Base-by-base conservation (phyloP, 306 rosid species). In the Abrus pulchellus region DNA sequence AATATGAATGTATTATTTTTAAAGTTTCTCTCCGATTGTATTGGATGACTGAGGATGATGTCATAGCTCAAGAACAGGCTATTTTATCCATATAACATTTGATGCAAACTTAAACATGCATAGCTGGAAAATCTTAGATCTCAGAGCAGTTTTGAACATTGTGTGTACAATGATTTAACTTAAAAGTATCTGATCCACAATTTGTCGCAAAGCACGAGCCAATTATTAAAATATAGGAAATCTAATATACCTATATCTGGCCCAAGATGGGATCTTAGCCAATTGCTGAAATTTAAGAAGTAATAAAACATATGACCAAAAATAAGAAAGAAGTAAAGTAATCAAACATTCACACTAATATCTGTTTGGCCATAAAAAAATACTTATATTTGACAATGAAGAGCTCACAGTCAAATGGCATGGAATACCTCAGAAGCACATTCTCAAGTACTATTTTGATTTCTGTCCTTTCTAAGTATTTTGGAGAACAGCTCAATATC, bases 1-100 rank as follows among this genome's bases (percentile, higher is more conserved):
- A 56, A 68, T 67, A 38, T 67, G n/a, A 45, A 57, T 13, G 14
- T 76, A 27, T 28, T 29, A 56, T 67, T 66, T 66, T 81, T 47
- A 40, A 44, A 13, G 2, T n/a, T 28, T 9, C 12, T 32, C 75
- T 10, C 53, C 5, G 29, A 48, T 34, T 34, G 9, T 41, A 57
- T 38, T 57, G 27, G 72, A 38, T 36, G 40, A 30, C 68, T 54
- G 53, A 74, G 29, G 14, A 30, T 71, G 41, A n/a, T 57, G 61
- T 3, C 28, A 36, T 50, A 32, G 36, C 59, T 45, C 41, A 52
- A 45, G 65, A 56, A 28, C 34, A 56, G 71, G 32, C 30, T 20
- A 13, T 44, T 78, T 60, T 36, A 60, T 13, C 33, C 8, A 9
- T 38, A 38, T 41, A 78, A 61, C 62, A 53, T 80, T 49, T 40